phyloP scores from a whole-genome alignment of 2,329 filamentous ascomycete genomes.

The Diaporthe eres region DNA sequence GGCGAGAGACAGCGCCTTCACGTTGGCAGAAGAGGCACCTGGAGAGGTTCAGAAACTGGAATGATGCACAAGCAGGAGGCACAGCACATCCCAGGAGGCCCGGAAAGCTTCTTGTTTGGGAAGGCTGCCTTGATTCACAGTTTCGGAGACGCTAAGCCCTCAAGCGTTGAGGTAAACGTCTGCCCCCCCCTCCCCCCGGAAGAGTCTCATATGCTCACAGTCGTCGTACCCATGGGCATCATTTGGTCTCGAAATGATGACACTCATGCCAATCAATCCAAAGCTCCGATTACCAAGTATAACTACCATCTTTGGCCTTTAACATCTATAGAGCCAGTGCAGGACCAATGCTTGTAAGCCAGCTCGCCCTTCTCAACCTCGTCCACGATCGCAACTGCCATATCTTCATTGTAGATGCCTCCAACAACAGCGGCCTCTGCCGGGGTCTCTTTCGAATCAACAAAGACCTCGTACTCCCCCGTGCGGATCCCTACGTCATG shows the following conservation, averaged over 20 bases:
- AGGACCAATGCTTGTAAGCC: slow-evolving; percentile 3
- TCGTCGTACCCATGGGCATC: not conserved
- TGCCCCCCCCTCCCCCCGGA: rapidly evolving
- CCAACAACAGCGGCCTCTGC: not conserved
- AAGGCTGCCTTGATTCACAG: not conserved
- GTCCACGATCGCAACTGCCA: not conserved
- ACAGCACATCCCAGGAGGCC: not conserved
- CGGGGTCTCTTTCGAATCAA: not conserved
- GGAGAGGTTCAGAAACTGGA: not conserved
- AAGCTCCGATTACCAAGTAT: not conserved
- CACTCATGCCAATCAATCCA: not conserved
- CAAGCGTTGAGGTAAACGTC: not conserved
- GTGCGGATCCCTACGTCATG: not conserved
- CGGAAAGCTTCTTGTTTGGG: not conserved
- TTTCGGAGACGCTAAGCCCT: not conserved
- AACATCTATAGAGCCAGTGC: not conserved
- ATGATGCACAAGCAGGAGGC: too few relatives aligned
- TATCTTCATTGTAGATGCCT: not conserved
- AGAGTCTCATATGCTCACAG: not conserved
- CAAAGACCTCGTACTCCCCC: not conserved
- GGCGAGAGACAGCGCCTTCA: not conserved
- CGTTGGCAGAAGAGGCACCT: not conserved
- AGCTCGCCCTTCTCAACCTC: slow-evolving; percentile 10
- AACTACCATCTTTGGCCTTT: not conserved
- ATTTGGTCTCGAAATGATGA: not conserved